Percentiles rank a stretch among this genome's conserved stretches.
These are phyloP conservation scores for Podosphaera fusca DNA, from an alignment of 2,329 filamentous ascomycete species.

Conservation along the genomic window DNA sequence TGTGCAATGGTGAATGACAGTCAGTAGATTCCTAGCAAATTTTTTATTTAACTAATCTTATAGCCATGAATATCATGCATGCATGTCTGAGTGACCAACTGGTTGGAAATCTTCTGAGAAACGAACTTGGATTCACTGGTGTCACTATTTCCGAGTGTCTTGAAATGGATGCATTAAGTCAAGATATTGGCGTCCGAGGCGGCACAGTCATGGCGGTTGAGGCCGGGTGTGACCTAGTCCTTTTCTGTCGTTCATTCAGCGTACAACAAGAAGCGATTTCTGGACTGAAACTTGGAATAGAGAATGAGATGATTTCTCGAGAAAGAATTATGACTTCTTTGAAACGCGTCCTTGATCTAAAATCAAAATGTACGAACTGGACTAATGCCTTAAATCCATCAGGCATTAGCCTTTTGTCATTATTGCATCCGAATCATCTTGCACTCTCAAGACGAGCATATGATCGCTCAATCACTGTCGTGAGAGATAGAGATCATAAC, in stretches of 20 bases:
- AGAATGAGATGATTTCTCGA: slow-evolving; percentile 71
- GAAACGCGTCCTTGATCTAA: slow-evolving; percentile 54
- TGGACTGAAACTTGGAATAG: slow-evolving; percentile 68
- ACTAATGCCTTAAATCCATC: slow-evolving; percentile 71
- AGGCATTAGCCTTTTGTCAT: slow-evolving; percentile 52
- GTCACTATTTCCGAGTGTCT: slow-evolving; percentile 88
- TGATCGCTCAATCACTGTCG: slow-evolving; percentile 78
- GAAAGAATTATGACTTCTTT: slow-evolving; percentile 63
- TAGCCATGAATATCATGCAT: slow-evolving; percentile 85
- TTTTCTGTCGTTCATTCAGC: slow-evolving; percentile 70
- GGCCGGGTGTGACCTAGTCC: slow-evolving; percentile 77
- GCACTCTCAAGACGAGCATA: slow-evolving; percentile 68
- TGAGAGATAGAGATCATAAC: slow-evolving; percentile 67
- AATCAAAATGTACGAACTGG: slow-evolving; percentile 74
- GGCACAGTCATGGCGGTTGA: slow-evolving; percentile 96
- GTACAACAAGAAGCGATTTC: slow-evolving; percentile 82
- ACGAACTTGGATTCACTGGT: slow-evolving; percentile 71
- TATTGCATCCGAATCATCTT: slow-evolving; percentile 63
- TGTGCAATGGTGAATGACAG: slow-evolving; percentile 61
- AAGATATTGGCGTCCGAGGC: slow-evolving; percentile 90
- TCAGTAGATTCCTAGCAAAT: slow-evolving; percentile 4
- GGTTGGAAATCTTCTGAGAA: slow-evolving; percentile 70
- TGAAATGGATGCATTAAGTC: slow-evolving; percentile 87
- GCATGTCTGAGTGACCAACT: slow-evolving; percentile 93
- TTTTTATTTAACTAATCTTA: slow-evolving; percentile 10